Base-by-base conservation (phyloP, 2,329 filamentous ascomycete species). In the Cladophialophora psammophila region DNA sequence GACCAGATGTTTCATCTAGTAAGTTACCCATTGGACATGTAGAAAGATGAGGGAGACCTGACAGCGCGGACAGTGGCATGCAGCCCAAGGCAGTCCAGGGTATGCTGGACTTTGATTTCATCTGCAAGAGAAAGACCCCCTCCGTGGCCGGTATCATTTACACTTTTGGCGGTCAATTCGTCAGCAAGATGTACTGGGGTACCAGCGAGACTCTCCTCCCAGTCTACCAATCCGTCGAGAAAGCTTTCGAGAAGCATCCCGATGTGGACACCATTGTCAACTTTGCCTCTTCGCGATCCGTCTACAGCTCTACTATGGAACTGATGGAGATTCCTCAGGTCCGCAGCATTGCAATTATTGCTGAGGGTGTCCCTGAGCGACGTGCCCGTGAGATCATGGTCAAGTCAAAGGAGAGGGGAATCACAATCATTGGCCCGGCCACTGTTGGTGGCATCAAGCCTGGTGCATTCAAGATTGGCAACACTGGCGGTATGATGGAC, bases 131-230 rank as follows among this genome's bases (percentile, higher is more conserved):
- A 78, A 88, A 90, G 80, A 96, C 92, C 68, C 95, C 95, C 72
- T 99, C 95, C 66, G 95, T 99, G 67, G 95, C 95, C 74, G 95
- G 94, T 80, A 98, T 99, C 84, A 98, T 99, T 87, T 99, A 99
- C 87, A 97, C 95, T 76, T 99, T 99, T 79, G 95, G 95, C 80
- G 95, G 95, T 75, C 95, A 99, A 85, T 99, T 99, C 89, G 95
- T 99, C 80, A 97, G 93, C 90, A 99, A 99, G 90, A 98, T 99
- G 95, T 99, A 99, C 91, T 99, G 95, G 95, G 95, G 95, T 78
- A 99, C 95, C 79, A 97, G 93, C 85, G 95, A 99, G 87, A 99
- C 95, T 71, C 90, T 99, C 73, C 89, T 99, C 75, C 95, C 95
- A 71, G 95, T 99, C 80, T 99, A 99, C 88, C 94, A 99, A 85